These are phyloP conservation scores for Neocucurbitaria cava DNA, from an alignment of 2,329 filamentous ascomycete species.

Conservation along the genomic window DNA sequence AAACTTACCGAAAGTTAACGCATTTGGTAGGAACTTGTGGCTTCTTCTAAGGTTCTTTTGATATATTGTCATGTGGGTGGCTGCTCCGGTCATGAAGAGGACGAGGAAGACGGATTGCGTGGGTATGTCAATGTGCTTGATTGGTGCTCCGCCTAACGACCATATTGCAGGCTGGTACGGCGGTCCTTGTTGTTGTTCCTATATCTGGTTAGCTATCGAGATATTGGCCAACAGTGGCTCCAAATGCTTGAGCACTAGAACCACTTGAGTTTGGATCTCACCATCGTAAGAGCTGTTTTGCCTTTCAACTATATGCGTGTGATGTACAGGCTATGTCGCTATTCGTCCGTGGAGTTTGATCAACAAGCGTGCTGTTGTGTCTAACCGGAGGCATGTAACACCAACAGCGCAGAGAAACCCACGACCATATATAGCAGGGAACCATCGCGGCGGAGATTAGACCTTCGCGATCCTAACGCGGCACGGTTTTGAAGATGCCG, in stretches of 20 bases:
- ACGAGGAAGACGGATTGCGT: conserved; percentile 50
- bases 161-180: conserved; percentile 42
- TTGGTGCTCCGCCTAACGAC: conserved; percentile 48
- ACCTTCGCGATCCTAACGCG: not conserved
- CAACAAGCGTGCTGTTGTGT: not conserved
- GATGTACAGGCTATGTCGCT: not conserved
- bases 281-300: not conserved
- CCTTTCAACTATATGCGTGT: not conserved
- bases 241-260: not conserved
- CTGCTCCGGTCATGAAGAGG: conserved; percentile 51
- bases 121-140: conserved; percentile 49
- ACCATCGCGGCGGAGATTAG: not conserved
- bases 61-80: conserved; percentile 52
- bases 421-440: not conserved
- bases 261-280: not conserved
- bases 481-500: not conserved
- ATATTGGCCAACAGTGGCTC: not conserved
- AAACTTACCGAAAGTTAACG: conserved; percentile 48
- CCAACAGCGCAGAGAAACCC: not conserved
- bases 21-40: conserved; percentile 53
- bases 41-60: conserved; percentile 45
- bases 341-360: not conserved
- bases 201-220: conserved; percentile 8
- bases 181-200: conserved; percentile 28
- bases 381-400: not conserved